Evolutionary conservation across 2,329 filamentous ascomycete genomes (phyloP).

Genomic region (Ophiostoma pallidulum): DNA sequence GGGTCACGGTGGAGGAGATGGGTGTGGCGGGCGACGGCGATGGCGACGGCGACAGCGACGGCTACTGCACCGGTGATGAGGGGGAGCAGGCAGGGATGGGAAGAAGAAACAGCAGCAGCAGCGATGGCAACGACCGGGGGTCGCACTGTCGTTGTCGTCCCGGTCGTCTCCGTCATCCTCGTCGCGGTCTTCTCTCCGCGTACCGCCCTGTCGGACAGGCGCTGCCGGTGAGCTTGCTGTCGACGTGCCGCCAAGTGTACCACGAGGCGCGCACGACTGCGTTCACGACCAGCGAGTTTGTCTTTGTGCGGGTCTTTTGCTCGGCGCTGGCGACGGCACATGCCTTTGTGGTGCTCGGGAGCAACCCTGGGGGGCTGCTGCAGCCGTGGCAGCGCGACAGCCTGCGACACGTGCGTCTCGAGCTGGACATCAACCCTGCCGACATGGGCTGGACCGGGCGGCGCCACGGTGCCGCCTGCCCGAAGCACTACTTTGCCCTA

Average conservation of each 20-base stretch:
- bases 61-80: too few species aligned
- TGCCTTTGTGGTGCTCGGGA: conserved; percentile 20
- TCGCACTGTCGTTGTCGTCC: too few species aligned
- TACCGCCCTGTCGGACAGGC: conserved; percentile 30
- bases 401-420: conserved; percentile 32
- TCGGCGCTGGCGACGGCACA: conserved; percentile 34
- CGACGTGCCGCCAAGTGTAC: conserved; percentile 32
- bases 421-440: conserved; percentile 32
- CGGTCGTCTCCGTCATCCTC: too few species aligned
- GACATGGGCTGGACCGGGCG: conserved; percentile 23
- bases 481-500: too few species aligned
- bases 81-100: too few species aligned
- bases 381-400: conserved; percentile 32
- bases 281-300: conserved; percentile 35
- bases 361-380: conserved; percentile 18
- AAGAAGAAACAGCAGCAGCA: background rate
- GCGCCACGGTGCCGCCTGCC: too few species aligned
- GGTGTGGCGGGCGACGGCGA: too few species aligned
- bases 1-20: background rate
- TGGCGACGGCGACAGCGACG: background rate
- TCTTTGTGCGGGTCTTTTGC: conserved; percentile 37
- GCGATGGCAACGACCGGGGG: background rate
- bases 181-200: conserved; percentile 26
- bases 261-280: conserved; percentile 31
- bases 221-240: conserved; percentile 30